Conservation (phyloP, 306 rosid genomes). For the cucumber (Cucumis sativus) region DNA sequence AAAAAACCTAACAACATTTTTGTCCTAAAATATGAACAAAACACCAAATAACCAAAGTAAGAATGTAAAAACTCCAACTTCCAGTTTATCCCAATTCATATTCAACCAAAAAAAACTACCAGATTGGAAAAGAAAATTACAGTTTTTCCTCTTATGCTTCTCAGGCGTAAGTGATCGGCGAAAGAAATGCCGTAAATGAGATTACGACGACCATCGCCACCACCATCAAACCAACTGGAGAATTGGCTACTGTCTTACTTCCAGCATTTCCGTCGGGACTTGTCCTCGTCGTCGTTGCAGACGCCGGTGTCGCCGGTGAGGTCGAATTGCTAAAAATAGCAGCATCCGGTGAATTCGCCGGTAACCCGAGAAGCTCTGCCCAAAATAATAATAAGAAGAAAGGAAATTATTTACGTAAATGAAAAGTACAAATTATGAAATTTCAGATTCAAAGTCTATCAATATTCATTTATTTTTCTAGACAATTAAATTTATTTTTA, state of each 20-base stretch:
- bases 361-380: constrained; percentile 54
- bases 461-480: too few relatives aligned
- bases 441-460: too few relatives aligned
- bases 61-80: neutral
- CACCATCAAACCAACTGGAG: constrained; percentile 10
- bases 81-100: neutral
- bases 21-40: constrained; percentile 1
- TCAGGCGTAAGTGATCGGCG: neutral
- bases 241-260: constrained; percentile 10
- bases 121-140: neutral
- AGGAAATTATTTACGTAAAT: too few relatives aligned
- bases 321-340: constrained; percentile 43
- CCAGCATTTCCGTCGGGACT: constrained; percentile 2
- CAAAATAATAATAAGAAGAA: neutral
- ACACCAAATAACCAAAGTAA: neutral
- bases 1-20: neutral
- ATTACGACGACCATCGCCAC: constrained; percentile 13
- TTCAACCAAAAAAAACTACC: neutral
- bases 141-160: neutral
- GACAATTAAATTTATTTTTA: too few relatives aligned
- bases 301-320: constrained; percentile 6
- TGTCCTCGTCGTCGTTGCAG: neutral
- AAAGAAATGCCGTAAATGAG: constrained; percentile 9
- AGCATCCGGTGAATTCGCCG: constrained; percentile 65
- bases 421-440: too few relatives aligned